Evolutionary conservation across 2,329 filamentous ascomycete genomes (phyloP), one percentile per base, ranked within the genome.

Genomic region (Alternaria postmessia): DNA sequence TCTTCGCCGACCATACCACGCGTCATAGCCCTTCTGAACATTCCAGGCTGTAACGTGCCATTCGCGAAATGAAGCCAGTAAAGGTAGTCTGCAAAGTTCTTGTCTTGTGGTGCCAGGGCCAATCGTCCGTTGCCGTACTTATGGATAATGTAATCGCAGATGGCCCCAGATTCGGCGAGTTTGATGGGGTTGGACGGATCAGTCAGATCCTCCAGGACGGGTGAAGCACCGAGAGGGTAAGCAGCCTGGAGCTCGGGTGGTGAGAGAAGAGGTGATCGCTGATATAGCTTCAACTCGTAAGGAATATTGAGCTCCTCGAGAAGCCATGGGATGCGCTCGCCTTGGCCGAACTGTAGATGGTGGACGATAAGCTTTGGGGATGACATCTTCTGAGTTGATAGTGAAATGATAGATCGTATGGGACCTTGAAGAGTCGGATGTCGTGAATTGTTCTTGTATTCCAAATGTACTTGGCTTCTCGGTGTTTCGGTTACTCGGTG

Each of bases 51-150:
- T 7, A 83, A 57, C 3, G 74, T 79, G 5, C 73, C 78, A 26
- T 82, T 79, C 8, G 81, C 78, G 72, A 83, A 89, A 71, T 90
- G 86, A 69, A 87, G 85, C 87, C 87, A 91, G 79, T 87, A 89
- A 1, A 91, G 69, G 64, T 87, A 91, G 51, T 88, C 82, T 2
- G 86, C 78, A 63, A 88, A 91, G 44, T 81, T 80, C 16, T 81
- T 74, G 51, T 86, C 76, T 0, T 72, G 66, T 0, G 85, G 83
- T 0, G 67, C 49, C 0, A 88, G 65, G 9, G 82, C 77, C 0
- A 90, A 77, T 12, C 74, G 76, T 6, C 86, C 86, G 6, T 71
- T 62, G 34, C 62, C 76, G 54, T 89, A 80, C 44, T 82, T 83
- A 66, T 82, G 75, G 61, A 84, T 79, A 68, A 91, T 85, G 78